Evolutionary conservation across 202 grass and related monocot species (phyloP).

Genomic region (Bolboschoenoplectus hybrid): DNA sequence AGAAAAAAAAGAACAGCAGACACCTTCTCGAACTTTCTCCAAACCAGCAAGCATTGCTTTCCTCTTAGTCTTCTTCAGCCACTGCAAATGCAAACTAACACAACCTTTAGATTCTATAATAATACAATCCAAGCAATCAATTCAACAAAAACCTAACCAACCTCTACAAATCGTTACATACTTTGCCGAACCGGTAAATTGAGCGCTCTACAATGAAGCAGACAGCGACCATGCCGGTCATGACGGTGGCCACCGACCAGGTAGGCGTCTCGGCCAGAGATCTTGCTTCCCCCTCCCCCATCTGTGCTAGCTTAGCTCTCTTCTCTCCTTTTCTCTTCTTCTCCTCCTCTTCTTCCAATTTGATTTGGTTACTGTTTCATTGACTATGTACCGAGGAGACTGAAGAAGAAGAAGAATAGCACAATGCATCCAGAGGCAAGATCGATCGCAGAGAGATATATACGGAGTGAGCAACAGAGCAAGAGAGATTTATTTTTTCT

Average conservation of each 20-base stretch:
- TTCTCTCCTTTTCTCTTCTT: not conserved
- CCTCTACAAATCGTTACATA: not conserved
- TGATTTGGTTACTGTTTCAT: not conserved
- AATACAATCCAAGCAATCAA: not conserved
- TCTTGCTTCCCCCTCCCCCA: conserved; percentile 45
- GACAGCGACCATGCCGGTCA: conserved; percentile 79
- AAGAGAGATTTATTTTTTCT: not conserved
- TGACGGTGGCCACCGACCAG: conserved; percentile 96
- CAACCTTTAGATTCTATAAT: not conserved
- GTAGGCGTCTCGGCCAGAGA: conserved; percentile 98
- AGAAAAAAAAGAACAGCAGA: not conserved
- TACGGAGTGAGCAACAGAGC: not conserved
- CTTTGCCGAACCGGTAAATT: conserved; percentile 83
- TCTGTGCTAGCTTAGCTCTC: not conserved
- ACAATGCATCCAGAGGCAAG: not conserved
- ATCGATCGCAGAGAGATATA: not conserved
- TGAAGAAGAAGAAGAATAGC: conserved; percentile 13
- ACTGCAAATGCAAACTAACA: conserved; percentile 45
- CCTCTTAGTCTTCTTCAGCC: conserved; percentile 88
- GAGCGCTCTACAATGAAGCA: conserved; percentile 95
- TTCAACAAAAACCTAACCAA: not conserved
- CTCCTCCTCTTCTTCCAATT: conserved; percentile 23
- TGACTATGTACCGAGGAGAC: conserved; percentile 11
- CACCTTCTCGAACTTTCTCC: conserved; percentile 94
- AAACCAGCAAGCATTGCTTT: conserved; percentile 95